phyloP scores from a whole-genome alignment of 2,329 filamentous ascomycete genomes.

The Fusarium anguioides region DNA sequence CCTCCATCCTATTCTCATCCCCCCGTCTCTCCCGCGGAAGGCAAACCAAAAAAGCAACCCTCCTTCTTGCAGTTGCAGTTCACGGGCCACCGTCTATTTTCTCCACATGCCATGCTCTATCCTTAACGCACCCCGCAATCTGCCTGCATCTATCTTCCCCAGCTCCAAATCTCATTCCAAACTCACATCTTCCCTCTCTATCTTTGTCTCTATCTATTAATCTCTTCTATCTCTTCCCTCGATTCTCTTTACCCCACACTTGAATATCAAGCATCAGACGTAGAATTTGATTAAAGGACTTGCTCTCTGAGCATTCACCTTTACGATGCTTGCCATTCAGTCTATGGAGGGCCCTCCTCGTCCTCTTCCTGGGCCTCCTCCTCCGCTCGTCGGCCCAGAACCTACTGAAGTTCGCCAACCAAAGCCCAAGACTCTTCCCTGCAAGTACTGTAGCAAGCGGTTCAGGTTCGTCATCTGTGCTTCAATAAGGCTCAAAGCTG shows the following conservation, averaged over 20 bases:
- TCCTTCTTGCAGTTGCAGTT: slow-evolving; percentile 24
- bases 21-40: slow-evolving; percentile 19
- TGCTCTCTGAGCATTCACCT: slow-evolving; percentile 30
- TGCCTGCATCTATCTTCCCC: slow-evolving; percentile 42
- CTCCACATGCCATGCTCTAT: slow-evolving; percentile 43
- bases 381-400: slow-evolving; percentile 53
- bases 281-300: slow-evolving; percentile 19
- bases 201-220: slow-evolving; percentile 30
- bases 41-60: slow-evolving; percentile 19
- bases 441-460: slow-evolving; percentile 71
- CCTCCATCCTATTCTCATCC: slow-evolving; percentile 1
- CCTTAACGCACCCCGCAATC: slow-evolving; percentile 47
- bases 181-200: slow-evolving; percentile 29
- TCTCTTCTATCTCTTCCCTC: slow-evolving; percentile 25
- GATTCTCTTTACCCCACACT: slow-evolving; percentile 36
- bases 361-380: slow-evolving; percentile 42
- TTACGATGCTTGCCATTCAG: slow-evolving; percentile 64
- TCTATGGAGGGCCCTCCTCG: slow-evolving; percentile 61
- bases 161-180: slow-evolving; percentile 45
- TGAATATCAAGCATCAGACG: slow-evolving; percentile 17
- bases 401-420: slow-evolving; percentile 64
- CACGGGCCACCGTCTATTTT: slow-evolving; percentile 44
- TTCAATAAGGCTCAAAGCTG: slow-evolving; percentile 1
- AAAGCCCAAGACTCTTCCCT: slow-evolving; percentile 71
- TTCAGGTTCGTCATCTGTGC: slow-evolving; percentile 63